These are phyloP conservation scores for Cyclotella atomus DNA, from an alignment of 108 stramenopile genomes.

Conservation along the genomic window DNA sequence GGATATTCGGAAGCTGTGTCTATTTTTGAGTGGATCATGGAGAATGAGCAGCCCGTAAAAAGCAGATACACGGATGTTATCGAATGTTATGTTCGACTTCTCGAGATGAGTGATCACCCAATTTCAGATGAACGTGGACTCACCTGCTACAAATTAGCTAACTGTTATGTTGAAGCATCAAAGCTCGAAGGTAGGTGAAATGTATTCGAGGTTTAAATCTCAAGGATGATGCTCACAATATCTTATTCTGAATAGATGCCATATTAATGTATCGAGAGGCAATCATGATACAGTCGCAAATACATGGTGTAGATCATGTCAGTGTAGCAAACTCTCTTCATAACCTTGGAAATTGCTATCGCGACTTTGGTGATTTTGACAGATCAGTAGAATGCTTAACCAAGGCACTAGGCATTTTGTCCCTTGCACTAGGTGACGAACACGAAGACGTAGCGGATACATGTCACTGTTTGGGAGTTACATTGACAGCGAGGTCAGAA, in stretches of 20 bases:
- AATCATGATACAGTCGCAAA: conserved; percentile 51
- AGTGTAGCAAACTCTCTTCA: conserved; percentile 53
- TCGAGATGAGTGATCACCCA: conserved; percentile 46
- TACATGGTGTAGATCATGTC: conserved; percentile 37
- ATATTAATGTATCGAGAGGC: conserved; percentile 50
- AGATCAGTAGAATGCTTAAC: conserved; percentile 46
- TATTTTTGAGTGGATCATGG: conserved; percentile 52
- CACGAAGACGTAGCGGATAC: conserved; percentile 58
- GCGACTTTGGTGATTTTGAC: conserved; percentile 43
- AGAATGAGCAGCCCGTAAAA: conserved; percentile 12
- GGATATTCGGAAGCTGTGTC: conserved; percentile 39
- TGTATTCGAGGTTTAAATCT: background rate
- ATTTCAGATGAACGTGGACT: conserved; percentile 37
- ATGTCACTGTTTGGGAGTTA: conserved; percentile 48
- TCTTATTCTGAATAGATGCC: conserved; percentile 26
- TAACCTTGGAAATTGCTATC: conserved; percentile 58
- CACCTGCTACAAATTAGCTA: conserved; percentile 54
- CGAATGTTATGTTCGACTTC: conserved; percentile 41
- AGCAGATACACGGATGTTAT: conserved; percentile 32
- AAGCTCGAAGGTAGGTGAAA: conserved; percentile 37
- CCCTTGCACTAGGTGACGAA: conserved; percentile 35
- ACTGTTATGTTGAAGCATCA: conserved; percentile 39
- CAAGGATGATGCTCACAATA: too few species aligned
- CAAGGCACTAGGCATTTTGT: conserved; percentile 38
- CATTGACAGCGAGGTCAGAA: conserved; percentile 44